Percentiles rank a stretch among this genome's conserved stretches.
Conservation (phyloP, 768 basidiomycete species). For the Boletus patriciae region DNA sequence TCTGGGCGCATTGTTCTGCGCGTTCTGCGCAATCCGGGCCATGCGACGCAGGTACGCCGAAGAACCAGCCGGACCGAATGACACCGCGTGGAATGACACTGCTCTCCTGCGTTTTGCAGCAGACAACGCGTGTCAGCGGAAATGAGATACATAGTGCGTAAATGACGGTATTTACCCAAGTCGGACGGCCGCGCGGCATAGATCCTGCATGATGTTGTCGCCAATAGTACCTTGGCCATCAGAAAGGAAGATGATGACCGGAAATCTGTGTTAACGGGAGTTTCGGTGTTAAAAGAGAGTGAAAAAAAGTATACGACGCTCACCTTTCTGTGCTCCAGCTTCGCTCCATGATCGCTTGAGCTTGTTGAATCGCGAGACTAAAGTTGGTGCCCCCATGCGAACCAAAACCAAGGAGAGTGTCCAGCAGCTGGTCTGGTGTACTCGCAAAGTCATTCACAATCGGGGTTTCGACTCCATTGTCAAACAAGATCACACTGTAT, state of each 20-base stretch:
- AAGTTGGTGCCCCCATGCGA: conserved; percentile 45
- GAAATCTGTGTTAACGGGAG: conserved; percentile 7
- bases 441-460: conserved; percentile 49
- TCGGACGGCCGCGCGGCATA: conserved; percentile 43
- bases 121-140: background rate
- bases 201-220: conserved; percentile 39
- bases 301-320: background rate
- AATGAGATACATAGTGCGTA: fast-evolving
- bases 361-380: conserved; percentile 37
- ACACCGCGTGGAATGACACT: conserved; percentile 58
- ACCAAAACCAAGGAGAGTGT: conserved; percentile 33
- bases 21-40: conserved; percentile 50
- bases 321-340: conserved; percentile 55
- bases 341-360: conserved; percentile 41
- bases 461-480: conserved; percentile 19
- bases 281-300: background rate
- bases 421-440: conserved; percentile 46
- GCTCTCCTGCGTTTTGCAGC: conserved; percentile 41
- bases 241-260: conserved; percentile 41
- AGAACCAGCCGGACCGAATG: conserved; percentile 43
- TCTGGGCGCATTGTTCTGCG: conserved; percentile 44
- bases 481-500: conserved; percentile 56
- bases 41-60: conserved; percentile 43
- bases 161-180: conserved; percentile 39
- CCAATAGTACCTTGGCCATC: conserved; percentile 49